phyloP scores from a whole-genome alignment of 1,284 basidiomycete species.

The Ceratobasidium papillatum region DNA sequence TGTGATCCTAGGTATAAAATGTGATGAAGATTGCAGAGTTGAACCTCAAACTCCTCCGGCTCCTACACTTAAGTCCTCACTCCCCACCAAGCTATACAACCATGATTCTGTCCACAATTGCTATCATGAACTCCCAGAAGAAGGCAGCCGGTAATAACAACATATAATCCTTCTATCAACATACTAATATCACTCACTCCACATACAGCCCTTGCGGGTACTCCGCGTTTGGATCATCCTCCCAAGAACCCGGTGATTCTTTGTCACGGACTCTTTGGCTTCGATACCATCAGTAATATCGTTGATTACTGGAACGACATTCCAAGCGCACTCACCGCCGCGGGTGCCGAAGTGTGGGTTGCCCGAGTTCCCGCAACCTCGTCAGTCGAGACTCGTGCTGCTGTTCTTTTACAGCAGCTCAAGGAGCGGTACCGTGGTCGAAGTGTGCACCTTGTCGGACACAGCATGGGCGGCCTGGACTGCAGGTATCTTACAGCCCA shows the following conservation, averaged over 20 bases:
- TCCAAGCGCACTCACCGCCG: slow-evolving; percentile 85
- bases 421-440: slow-evolving; percentile 80
- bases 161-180: no score
- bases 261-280: slow-evolving; percentile 91
- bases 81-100: no score
- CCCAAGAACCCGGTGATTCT: slow-evolving; percentile 78
- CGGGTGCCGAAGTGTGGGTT: slow-evolving; percentile 91
- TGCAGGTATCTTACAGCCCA: slow-evolving; percentile 86
- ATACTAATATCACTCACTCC: no score
- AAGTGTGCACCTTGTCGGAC: slow-evolving; percentile 85
- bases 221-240: neutral
- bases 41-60: no score
- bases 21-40: no score
- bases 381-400: slow-evolving; percentile 84
- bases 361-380: slow-evolving; percentile 92
- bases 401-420: slow-evolving; percentile 81
- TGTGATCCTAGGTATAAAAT: no score
- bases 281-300: slow-evolving; percentile 75
- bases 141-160: no score
- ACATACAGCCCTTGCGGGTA: neutral
- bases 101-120: no score
- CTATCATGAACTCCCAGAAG: no score
- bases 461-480: slow-evolving; percentile 95
- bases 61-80: no score
- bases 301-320: slow-evolving; percentile 96